Evolutionary conservation across 345 rosid genomes (phyloP).

Genomic region (Eucalyptus tenuipes): DNA sequence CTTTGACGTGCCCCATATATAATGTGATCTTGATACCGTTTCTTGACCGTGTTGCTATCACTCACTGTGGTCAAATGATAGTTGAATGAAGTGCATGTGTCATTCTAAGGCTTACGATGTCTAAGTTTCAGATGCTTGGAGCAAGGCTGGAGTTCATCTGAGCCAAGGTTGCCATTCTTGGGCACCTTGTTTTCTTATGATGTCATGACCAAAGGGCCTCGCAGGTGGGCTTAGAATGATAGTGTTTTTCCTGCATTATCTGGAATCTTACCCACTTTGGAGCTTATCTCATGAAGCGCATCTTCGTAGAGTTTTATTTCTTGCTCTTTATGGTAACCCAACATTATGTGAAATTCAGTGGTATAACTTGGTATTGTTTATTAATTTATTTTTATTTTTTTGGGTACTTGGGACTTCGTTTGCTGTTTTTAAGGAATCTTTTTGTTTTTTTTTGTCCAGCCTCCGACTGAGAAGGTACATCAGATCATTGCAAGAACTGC

Average conservation of each 20-base stretch:
- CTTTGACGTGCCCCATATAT: not conserved
- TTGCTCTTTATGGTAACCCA: slow-evolving; percentile 49
- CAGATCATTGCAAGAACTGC: slow-evolving; percentile 92
- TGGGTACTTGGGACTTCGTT: not conserved
- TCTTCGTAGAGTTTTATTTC: slow-evolving; percentile 45
- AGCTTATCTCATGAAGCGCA: slow-evolving; percentile 44
- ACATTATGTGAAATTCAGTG: slow-evolving; percentile 31
- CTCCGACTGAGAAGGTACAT: slow-evolving; percentile 84
- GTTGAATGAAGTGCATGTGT: slow-evolving; percentile 69
- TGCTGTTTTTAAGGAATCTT: slow-evolving; percentile 10
- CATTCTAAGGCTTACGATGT: slow-evolving; percentile 97
- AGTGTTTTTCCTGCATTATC: slow-evolving; percentile 36
- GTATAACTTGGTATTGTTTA: not conserved
- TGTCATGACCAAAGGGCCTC: slow-evolving; percentile 82
- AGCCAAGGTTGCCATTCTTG: slow-evolving; percentile 50
- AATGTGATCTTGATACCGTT: slow-evolving; percentile 7
- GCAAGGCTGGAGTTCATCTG: slow-evolving; percentile 68
- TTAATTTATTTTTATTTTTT: not conserved
- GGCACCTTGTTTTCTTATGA: slow-evolving; percentile 93
- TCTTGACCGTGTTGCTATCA: slow-evolving; percentile 28
- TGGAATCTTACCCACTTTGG: slow-evolving; percentile 36
- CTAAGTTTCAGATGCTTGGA: slow-evolving; percentile 99
- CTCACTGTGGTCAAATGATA: slow-evolving; percentile 35
- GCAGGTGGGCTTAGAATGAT: slow-evolving; percentile 98
- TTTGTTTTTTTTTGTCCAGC: slow-evolving; percentile 43